phyloP scores from a whole-genome alignment of 352 stramenopile genomes.

The Chrysophaeum taylorii region DNA sequence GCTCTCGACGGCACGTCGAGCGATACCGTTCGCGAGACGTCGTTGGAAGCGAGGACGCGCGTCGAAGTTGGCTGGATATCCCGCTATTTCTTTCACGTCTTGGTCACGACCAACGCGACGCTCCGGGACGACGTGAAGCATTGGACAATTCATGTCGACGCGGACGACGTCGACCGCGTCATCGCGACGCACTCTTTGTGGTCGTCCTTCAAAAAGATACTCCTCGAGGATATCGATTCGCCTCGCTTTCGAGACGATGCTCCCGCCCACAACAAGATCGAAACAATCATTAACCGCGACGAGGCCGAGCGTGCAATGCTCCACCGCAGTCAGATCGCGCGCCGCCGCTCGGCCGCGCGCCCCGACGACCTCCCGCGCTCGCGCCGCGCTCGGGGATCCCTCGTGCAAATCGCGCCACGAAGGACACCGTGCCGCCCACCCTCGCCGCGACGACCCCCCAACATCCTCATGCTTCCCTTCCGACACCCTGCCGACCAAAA shows the following conservation, averaged over 20 bases:
- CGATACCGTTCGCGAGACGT: not conserved
- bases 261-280: too few relatives aligned
- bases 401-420: too few relatives aligned
- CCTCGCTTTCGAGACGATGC: too few relatives aligned
- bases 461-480: not conserved
- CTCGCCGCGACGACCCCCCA: not conserved
- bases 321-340: too few relatives aligned
- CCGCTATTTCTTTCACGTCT: not conserved
- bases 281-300: too few relatives aligned
- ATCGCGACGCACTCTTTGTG: not conserved
- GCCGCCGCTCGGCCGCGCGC: too few relatives aligned
- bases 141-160: not conserved
- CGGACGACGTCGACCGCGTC: not conserved
- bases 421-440: too few relatives aligned
- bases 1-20: not conserved
- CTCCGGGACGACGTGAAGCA: not conserved
- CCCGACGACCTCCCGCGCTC: too few relatives aligned
- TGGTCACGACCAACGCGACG: not conserved
- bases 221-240: too few relatives aligned
- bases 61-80: not conserved
- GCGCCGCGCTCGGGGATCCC: too few relatives aligned
- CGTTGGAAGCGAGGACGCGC: not conserved
- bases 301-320: too few relatives aligned
- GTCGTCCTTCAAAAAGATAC: not conserved
- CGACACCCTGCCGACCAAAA: not conserved